Evolutionary conservation across 1,284 basidiomycete species (phyloP).

Genomic region (Apiotrichum siamense): DNA sequence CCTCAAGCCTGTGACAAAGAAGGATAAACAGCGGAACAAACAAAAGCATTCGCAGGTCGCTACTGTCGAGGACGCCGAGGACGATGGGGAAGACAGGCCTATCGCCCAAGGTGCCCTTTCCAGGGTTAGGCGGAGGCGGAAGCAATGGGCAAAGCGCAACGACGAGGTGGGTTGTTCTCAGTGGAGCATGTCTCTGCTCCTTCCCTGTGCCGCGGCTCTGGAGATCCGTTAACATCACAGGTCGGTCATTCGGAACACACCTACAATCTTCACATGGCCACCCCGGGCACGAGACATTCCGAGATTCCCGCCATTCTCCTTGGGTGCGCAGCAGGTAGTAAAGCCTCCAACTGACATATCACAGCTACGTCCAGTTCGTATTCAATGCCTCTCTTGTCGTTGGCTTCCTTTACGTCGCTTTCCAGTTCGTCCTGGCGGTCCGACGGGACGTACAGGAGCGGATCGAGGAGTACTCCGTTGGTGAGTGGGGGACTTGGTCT

Average conservation of each 20-base stretch:
- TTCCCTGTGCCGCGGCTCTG: no score
- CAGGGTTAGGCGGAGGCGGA: constrained; percentile 61
- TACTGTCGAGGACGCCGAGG: constrained; percentile 7
- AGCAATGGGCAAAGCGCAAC: constrained; percentile 47
- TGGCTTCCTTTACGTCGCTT: constrained; percentile 74
- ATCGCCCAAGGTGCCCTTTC: constrained; percentile 61
- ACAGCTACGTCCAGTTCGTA: constrained; percentile 84
- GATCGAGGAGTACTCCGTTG: constrained; percentile 81
- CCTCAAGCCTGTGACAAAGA: background rate
- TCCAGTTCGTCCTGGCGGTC: constrained; percentile 82
- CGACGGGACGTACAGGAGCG: constrained; percentile 84
- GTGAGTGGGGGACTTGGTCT: constrained; percentile 52
- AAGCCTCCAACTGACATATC: constrained; percentile 13
- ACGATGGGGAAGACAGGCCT: constrained; percentile 16
- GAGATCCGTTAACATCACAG: background rate
- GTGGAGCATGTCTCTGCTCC: no score
- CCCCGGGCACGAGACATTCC: constrained; percentile 37
- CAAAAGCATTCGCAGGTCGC: constrained; percentile 2
- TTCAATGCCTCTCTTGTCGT: constrained; percentile 86
- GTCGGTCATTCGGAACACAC: constrained; percentile 23
- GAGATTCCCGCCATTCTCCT: constrained; percentile 57
- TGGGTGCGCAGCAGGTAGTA: constrained; percentile 55
- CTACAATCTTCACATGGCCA: constrained; percentile 39
- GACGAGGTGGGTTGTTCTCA: constrained; percentile 38
- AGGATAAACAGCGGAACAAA: background rate